These are phyloP conservation scores for Nicotiana sylvestris DNA, from an alignment of 257 asterid genomes.

Conservation along the genomic window DNA sequence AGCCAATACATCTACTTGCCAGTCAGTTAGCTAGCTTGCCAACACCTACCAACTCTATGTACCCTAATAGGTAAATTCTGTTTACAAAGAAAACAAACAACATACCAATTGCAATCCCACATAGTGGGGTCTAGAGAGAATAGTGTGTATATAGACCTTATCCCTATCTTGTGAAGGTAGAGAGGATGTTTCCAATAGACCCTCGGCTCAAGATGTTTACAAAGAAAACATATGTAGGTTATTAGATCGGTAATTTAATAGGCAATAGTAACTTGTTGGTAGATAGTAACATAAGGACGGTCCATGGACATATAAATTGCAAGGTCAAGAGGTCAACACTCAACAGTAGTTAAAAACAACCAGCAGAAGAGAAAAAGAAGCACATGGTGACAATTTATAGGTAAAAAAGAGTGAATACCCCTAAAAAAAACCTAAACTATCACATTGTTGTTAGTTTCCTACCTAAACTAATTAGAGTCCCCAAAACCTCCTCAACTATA, in stretches of 20 bases:
- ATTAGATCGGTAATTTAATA: not conserved
- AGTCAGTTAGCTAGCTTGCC: not conserved
- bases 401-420: not conserved
- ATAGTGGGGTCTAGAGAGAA: too few relatives aligned
- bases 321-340: not conserved
- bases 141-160: too few relatives aligned
- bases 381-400: not conserved
- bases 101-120: too few relatives aligned
- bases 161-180: too few relatives aligned
- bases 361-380: not conserved
- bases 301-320: not conserved
- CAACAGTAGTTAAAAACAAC: not conserved
- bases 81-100: not conserved
- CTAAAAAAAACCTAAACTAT: too few relatives aligned
- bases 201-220: not conserved
- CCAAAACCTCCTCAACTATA: too few relatives aligned
- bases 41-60: constrained; percentile 1
- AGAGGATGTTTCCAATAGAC: too few relatives aligned
- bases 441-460: too few relatives aligned
- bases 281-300: not conserved
- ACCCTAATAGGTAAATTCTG: not conserved
- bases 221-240: not conserved
- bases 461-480: too few relatives aligned
- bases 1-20: too few relatives aligned
- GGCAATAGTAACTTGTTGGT: not conserved